Percentiles rank a stretch among this genome's conserved stretches.
These are phyloP conservation scores for Chrysosporium keratinophilum DNA, from an alignment of 2,329 filamentous ascomycete genomes.

Conservation along the genomic window DNA sequence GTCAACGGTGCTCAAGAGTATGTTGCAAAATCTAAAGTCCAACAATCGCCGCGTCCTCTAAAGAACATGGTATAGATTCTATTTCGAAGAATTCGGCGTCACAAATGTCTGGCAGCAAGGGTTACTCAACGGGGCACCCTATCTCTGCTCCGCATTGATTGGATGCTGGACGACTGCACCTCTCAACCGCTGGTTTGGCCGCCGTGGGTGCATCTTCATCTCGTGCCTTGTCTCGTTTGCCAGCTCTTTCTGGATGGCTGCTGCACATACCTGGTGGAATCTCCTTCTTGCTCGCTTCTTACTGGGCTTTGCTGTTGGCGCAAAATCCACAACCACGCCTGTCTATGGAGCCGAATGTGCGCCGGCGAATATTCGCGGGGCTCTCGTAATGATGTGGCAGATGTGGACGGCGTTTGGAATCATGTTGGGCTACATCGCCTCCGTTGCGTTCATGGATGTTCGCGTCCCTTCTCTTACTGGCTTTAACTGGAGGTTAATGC, in stretches of 20 bases:
- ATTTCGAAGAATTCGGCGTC: slow-evolving; percentile 13
- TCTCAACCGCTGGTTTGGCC: slow-evolving; percentile 45
- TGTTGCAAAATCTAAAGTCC: not conserved
- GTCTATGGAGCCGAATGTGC: slow-evolving; percentile 46
- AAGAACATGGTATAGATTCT: slow-evolving; percentile 8
- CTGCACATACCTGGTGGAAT: slow-evolving; percentile 46
- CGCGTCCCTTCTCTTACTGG: slow-evolving; percentile 44
- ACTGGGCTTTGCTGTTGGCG: slow-evolving; percentile 51
- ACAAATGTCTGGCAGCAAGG: slow-evolving; percentile 20
- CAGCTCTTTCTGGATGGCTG: slow-evolving; percentile 51
- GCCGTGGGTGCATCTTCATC: slow-evolving; percentile 50
- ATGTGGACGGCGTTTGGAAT: slow-evolving; percentile 48
- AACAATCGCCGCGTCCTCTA: not conserved
- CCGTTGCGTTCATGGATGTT: slow-evolving; percentile 51
- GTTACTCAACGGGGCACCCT: slow-evolving; percentile 31
- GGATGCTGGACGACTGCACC: slow-evolving; percentile 54
- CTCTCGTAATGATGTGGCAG: slow-evolving; percentile 46
- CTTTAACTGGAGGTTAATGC: slow-evolving; percentile 35
- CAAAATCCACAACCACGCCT: slow-evolving; percentile 47
- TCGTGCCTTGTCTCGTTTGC: slow-evolving; percentile 50
- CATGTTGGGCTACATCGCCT: slow-evolving; percentile 55
- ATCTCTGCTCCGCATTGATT: slow-evolving; percentile 31
- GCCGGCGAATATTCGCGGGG: slow-evolving; percentile 46
- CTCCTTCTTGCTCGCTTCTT: slow-evolving; percentile 45
- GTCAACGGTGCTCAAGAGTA: slow-evolving; percentile 30